These are phyloP conservation scores for Tetrapisispora pingtungensis DNA, from an alignment of 805 yeast species.

Conservation along the genomic window DNA sequence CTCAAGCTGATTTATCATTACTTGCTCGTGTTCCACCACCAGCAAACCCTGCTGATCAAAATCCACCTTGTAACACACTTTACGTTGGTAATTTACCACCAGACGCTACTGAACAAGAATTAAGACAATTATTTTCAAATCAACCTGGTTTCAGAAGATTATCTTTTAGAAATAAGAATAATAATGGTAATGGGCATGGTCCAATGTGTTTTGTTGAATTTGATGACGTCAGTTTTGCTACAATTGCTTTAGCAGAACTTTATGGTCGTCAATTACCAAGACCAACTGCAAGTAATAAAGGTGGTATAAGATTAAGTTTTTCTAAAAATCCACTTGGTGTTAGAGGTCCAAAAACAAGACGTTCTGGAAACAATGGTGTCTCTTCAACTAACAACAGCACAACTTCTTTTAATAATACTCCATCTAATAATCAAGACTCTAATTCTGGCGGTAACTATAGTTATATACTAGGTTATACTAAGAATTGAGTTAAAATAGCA, in stretches of 20 bases:
- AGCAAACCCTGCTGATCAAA: slow-evolving; percentile 97
- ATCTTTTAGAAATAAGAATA: slow-evolving; percentile 73
- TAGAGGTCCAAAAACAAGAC: slow-evolving; percentile 47
- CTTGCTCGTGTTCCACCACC: slow-evolving; percentile 80
- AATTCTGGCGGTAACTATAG: slow-evolving; percentile 8
- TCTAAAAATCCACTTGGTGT: slow-evolving; percentile 97
- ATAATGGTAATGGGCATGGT: slow-evolving; percentile 54
- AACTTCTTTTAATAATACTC: slow-evolving; percentile 14
- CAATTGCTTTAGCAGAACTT: slow-evolving; percentile 84
- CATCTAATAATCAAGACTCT: neutral
- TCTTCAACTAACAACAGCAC: slow-evolving; percentile 7
- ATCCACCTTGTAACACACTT: slow-evolving; percentile 95
- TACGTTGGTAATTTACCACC: slow-evolving; percentile 97
- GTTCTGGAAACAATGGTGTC: slow-evolving; percentile 22
- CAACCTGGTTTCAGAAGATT: slow-evolving; percentile 89
- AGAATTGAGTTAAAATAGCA: neutral
- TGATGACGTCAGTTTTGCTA: slow-evolving; percentile 90
- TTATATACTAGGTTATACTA: slow-evolving; percentile 13
- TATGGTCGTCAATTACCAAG: slow-evolving; percentile 89
- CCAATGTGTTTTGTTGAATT: slow-evolving; percentile 99
- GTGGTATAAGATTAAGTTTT: slow-evolving; percentile 89
- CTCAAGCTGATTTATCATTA: slow-evolving; percentile 54
- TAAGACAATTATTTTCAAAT: slow-evolving; percentile 74
- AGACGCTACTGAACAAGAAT: slow-evolving; percentile 92
- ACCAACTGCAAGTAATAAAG: slow-evolving; percentile 51